phyloP scores from a whole-genome alignment of 805 yeast genomes.

The Pichia cabralensis region DNA sequence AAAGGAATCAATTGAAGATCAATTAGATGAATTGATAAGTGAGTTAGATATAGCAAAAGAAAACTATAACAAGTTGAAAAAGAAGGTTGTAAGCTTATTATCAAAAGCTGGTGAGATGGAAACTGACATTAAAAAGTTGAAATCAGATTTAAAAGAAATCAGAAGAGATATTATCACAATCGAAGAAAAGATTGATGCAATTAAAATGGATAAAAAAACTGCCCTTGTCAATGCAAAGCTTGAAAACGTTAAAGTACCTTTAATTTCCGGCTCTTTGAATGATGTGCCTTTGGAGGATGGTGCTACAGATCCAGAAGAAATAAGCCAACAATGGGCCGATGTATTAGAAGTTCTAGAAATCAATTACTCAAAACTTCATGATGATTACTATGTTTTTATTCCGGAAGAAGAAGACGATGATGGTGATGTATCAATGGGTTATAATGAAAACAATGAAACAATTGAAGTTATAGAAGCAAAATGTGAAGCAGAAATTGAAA shows the following conservation, averaged over 20 bases:
- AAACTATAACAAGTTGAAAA: constrained; percentile 20
- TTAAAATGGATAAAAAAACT: constrained; percentile 46
- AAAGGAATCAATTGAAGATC: constrained; percentile 23
- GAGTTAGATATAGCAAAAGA: constrained; percentile 30
- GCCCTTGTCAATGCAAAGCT: constrained; percentile 65
- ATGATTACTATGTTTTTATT: constrained; percentile 27
- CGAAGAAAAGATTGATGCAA: constrained; percentile 46
- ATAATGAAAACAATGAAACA: constrained; percentile 30
- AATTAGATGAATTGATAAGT: constrained; percentile 30
- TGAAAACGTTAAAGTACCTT: constrained; percentile 56
- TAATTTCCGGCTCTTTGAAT: constrained; percentile 49
- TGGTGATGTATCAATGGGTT: constrained; percentile 33
- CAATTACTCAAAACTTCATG: constrained; percentile 41
- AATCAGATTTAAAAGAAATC: constrained; percentile 23
- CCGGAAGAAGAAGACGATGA: constrained; percentile 38
- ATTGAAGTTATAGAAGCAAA: constrained; percentile 15
- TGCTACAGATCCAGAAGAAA: constrained; percentile 18
- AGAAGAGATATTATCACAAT: constrained; percentile 28
- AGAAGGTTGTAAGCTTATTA: constrained; percentile 10
- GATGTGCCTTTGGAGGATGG: constrained; percentile 48
- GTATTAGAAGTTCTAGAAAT: constrained; percentile 38
- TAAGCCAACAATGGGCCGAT: constrained; percentile 24
- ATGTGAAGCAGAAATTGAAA: constrained; percentile 27
- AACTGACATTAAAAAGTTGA: constrained; percentile 18
- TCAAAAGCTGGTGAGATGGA: constrained; percentile 22